Evolutionary conservation across 495 filamentous ascomycete species (phyloP), one percentile per base, ranked within the genome.

Genomic region (Cladorrhinum samala): DNA sequence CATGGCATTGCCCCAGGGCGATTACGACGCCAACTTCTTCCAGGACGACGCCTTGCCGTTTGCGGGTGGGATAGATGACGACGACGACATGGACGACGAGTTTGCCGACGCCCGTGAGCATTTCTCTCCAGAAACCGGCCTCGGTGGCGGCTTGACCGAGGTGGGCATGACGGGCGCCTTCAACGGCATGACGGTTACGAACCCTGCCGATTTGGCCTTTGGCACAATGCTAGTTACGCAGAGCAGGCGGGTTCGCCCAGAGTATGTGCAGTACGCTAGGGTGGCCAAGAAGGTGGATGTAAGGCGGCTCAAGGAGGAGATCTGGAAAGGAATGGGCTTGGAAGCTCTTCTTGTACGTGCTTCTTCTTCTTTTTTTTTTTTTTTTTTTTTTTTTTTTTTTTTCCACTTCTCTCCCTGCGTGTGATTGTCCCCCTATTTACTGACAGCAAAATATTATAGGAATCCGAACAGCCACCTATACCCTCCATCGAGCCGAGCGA

Each of bases 281-380:
- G 86, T 94, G 20, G 94, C 94, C 13, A 99, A 96, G 80, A 99
- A 97, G 76, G 94, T 99, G n/a, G 94, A 99, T 63, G 91, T 97
- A 0, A 77, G 92, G 46, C 75, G 90, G 64, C 72, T 99, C 61
- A 99, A 99, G 73, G 87, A 91, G 66, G 90, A 99, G 66, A 83
- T 99, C 64, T 99, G 94, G 94, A 86, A 79, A 68, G 88, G 89
- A 6, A 88, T 96, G 68, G 86, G 83, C 17, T 76, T 87, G 37
- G 80, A 82, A 49, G 65, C 73, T 39, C 52, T 60, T 1, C 57
- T 59, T 30, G 76, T 79, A 61, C 58, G 76, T 68, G 23, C 39
- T 44, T 37, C 17, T 14, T n/a, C 41, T 8, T 16, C 17, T 3
- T 21, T 23, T 21, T 16, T 42, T 54, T 45, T 7, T 38, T 23